A percentile compares a stretch with the other conserved stretches of the same genome.
Conservation (phyloP, 805 yeast genomes). For the Kuraishia piskuri region DNA sequence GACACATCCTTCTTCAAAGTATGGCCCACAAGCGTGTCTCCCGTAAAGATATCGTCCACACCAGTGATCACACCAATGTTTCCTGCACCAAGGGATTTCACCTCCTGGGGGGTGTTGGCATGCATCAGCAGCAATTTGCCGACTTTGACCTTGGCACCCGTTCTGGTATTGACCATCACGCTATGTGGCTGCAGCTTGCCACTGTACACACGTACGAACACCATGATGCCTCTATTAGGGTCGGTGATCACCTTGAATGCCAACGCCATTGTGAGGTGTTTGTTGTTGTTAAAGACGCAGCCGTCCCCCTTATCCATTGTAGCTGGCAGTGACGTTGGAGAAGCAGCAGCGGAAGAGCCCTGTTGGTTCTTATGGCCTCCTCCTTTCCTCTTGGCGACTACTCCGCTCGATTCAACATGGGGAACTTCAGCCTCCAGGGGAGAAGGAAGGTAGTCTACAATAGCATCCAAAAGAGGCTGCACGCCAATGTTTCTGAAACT, state of each 20-base stretch:
- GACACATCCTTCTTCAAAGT: slow-evolving; percentile 34
- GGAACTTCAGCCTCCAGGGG: slow-evolving; percentile 63
- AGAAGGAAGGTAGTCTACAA: slow-evolving; percentile 70
- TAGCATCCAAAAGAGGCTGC: slow-evolving; percentile 85
- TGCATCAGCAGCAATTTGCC: slow-evolving; percentile 75
- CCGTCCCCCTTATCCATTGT: slow-evolving; percentile 35
- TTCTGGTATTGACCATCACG: slow-evolving; percentile 58
- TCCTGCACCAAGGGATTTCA: slow-evolving; percentile 56
- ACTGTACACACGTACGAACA: slow-evolving; percentile 81
- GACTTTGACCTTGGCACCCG: slow-evolving; percentile 56
- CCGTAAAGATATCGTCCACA: slow-evolving; percentile 65
- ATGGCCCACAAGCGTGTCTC: slow-evolving; percentile 78
- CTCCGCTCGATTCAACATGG: slow-evolving; percentile 25
- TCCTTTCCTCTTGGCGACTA: not conserved
- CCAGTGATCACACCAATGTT: slow-evolving; percentile 89
- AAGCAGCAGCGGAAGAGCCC: slow-evolving; percentile 9
- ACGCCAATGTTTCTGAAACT: slow-evolving; percentile 91
- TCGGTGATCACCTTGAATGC: slow-evolving; percentile 92
- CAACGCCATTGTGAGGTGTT: slow-evolving; percentile 62
- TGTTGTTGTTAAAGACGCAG: slow-evolving; percentile 42
- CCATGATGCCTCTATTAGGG: slow-evolving; percentile 73
- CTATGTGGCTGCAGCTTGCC: slow-evolving; percentile 63
- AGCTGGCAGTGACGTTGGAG: slow-evolving; percentile 18
- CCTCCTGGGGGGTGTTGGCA: slow-evolving; percentile 78
- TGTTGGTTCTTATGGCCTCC: slow-evolving; percentile 1